Conservation (phyloP, 768 basidiomycete species). For the Serendipita sp. region DNA sequence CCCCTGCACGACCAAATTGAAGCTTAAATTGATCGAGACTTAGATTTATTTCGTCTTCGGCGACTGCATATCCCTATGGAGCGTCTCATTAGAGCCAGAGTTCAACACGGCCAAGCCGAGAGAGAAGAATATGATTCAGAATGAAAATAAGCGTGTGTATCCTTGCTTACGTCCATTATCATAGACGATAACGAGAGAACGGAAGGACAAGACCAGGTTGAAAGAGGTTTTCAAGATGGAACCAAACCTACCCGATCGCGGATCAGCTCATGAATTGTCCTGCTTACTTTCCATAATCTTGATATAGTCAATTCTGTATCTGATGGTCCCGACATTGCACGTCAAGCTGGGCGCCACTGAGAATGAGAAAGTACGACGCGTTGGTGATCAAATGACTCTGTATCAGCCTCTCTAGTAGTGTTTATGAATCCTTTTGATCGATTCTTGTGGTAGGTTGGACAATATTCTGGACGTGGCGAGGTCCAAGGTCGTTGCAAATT, state of each 20-base stretch:
- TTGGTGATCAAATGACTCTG: no score
- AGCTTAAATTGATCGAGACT: conserved; percentile 62
- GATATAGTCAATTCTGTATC: conserved; percentile 27
- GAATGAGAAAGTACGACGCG: no score
- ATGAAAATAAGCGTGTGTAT: conserved; percentile 9
- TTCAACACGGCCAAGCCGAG: conserved; percentile 11
- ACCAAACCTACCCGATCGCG: conserved; percentile 62
- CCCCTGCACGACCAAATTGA: conserved; percentile 40
- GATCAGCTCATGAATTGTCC: conserved; percentile 92
- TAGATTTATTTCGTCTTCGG: conserved; percentile 88
- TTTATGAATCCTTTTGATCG: no score
- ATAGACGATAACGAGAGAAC: neutral
- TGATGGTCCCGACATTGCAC: neutral
- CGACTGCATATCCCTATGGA: conserved; percentile 73
- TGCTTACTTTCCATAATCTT: conserved; percentile 87
- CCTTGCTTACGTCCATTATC: neutral
- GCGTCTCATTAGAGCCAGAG: neutral
- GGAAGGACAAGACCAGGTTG: neutral
- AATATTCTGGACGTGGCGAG: no score
- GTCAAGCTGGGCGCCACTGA: no score
- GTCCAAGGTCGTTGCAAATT: no score
- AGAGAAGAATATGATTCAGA: conserved; percentile 14
- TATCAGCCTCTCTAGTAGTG: no score
- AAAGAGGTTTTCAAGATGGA: conserved; percentile 8
- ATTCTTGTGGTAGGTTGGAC: no score